Conservation (phyloP, 2,329 filamentous ascomycete genomes). For the Fusarium veterinarium region DNA sequence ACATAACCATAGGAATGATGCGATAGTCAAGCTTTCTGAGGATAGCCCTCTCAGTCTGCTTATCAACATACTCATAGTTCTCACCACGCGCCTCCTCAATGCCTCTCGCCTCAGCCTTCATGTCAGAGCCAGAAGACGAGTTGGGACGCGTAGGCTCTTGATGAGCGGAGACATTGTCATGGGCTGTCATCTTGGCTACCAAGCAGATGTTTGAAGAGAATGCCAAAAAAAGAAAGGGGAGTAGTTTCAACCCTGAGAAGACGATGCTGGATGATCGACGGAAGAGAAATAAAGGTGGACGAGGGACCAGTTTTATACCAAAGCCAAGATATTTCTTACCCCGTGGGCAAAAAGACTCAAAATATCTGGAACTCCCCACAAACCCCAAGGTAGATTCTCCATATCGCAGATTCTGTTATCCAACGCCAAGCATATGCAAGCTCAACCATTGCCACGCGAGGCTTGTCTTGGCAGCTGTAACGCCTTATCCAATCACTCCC, state of each 20-base stretch:
- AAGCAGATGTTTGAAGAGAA: neutral
- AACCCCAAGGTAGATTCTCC: neutral
- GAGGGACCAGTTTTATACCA: slow-evolving; percentile 9
- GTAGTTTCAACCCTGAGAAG: neutral
- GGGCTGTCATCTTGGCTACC: slow-evolving; percentile 9
- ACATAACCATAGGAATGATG: slow-evolving; percentile 49
- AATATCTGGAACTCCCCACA: neutral
- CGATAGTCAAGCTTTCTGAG: slow-evolving; percentile 47
- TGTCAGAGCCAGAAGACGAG: slow-evolving; percentile 31
- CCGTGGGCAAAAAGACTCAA: neutral
- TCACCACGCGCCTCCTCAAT: slow-evolving; percentile 33
- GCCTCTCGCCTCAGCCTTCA: slow-evolving; percentile 8
- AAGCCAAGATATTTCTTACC: slow-evolving; percentile 18
- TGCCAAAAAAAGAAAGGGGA: neutral
- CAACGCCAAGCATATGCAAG: slow-evolving; percentile 18
- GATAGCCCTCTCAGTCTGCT: slow-evolving; percentile 34
- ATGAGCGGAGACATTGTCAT: slow-evolving; percentile 6
- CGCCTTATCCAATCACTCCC: neutral
- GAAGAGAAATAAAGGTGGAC: neutral
- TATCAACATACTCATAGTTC: slow-evolving; percentile 33
- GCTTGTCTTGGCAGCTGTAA: slow-evolving; percentile 12
- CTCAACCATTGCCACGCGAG: slow-evolving; percentile 21
- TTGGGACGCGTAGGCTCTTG: slow-evolving; percentile 21
- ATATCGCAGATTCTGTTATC: slow-evolving; percentile 7
- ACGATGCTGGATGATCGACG: slow-evolving; percentile 1